A percentile compares a stretch with the other conserved stretches of the same genome.
These are phyloP conservation scores for Pseudogymnoascus sp. DNA, from an alignment of 2,329 filamentous ascomycete species.

Conservation along the genomic window DNA sequence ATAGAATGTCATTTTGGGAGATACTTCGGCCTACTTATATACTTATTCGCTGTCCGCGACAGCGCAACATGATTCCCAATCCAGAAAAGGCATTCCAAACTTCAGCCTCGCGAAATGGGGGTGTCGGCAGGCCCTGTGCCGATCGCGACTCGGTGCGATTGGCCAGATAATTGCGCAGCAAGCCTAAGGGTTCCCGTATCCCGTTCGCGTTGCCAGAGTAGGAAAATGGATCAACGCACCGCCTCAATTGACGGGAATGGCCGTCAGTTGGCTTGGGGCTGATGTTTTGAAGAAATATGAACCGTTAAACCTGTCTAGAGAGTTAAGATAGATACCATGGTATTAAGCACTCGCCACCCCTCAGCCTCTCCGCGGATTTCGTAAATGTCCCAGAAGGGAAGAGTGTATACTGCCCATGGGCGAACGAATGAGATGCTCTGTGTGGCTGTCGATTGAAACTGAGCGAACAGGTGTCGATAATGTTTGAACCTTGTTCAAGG, in stretches of 20 bases:
- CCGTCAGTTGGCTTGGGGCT: neutral
- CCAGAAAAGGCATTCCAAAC: neutral
- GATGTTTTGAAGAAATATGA: neutral
- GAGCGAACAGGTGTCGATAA: neutral
- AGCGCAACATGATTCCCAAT: neutral
- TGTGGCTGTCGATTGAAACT: neutral
- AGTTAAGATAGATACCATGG: neutral
- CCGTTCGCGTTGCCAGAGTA: neutral
- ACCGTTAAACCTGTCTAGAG: neutral
- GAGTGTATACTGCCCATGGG: neutral
- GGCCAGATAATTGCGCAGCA: neutral
- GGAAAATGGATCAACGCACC: neutral
- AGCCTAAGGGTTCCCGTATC: neutral
- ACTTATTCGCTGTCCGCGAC: neutral
- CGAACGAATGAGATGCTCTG: neutral
- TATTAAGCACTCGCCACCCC: neutral
- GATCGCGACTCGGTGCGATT: neutral
- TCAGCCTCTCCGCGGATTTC: neutral
- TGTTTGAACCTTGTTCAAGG: neutral
- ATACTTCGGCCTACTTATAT: constrained; percentile 2
- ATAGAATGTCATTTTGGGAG: neutral
- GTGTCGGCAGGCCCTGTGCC: neutral
- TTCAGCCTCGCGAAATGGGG: neutral
- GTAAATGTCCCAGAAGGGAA: neutral
- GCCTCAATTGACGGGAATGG: neutral